These are phyloP conservation scores for Vicia faba DNA, from an alignment of 306 rosid species.

Conservation along the genomic window DNA sequence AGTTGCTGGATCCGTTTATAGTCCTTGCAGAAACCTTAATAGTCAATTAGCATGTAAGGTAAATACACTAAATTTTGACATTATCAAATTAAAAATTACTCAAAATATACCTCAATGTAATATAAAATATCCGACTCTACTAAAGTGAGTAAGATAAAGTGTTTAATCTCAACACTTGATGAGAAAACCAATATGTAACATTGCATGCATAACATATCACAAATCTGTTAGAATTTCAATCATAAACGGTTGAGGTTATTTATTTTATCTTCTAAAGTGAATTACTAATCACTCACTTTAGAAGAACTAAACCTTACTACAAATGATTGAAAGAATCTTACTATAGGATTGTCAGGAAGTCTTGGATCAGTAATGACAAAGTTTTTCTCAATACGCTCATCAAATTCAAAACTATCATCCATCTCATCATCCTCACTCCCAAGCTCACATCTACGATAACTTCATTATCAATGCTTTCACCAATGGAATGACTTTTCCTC, in stretches of 20 bases:
- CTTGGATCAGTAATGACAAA: conserved; percentile 99
- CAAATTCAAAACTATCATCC: conserved; percentile 55
- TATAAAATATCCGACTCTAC: conserved; percentile 91
- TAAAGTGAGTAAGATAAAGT: conserved; percentile 91
- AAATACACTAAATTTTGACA: conserved; percentile 21
- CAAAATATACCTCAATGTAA: conserved; percentile 77
- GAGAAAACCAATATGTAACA: not conserved
- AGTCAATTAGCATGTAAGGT: conserved; percentile 32
- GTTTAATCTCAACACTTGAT: conserved; percentile 25
- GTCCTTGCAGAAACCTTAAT: conserved; percentile 91
- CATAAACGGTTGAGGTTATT: not conserved
- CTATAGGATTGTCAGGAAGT: conserved; percentile 97
- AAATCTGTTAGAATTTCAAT: not conserved
- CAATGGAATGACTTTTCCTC: conserved; percentile 55
- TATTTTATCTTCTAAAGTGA: not conserved
- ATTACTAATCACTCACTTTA: not conserved
- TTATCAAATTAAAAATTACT: not conserved
- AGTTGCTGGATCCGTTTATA: conserved; percentile 91
- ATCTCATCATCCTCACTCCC: conserved; percentile 59
- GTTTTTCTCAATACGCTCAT: conserved; percentile 96
- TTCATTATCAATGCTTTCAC: conserved; percentile 50
- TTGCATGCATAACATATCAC: not conserved
- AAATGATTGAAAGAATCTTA: conserved; percentile 45
- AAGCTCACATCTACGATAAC: conserved; percentile 36
- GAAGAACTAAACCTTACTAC: not conserved